Evolutionary conservation across 768 basidiomycete genomes (phyloP).

Genomic region (Hypholoma fasciculare): DNA sequence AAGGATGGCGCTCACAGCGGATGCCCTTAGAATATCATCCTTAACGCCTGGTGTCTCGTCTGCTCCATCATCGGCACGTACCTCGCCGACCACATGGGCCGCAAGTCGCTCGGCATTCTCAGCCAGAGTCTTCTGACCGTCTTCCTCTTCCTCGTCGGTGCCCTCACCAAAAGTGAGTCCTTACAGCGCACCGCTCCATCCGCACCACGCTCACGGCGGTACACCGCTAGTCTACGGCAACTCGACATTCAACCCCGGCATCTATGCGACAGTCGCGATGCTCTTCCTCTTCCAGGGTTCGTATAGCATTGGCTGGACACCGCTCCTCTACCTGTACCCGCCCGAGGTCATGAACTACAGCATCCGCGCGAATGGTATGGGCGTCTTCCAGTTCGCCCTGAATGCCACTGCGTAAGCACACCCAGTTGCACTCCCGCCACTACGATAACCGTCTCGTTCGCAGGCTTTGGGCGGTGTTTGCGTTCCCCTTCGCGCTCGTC

Average conservation of each 20-base stretch:
- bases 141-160: conserved; percentile 18
- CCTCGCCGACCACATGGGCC: conserved; percentile 15
- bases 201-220: no score
- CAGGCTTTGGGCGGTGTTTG: conserved; percentile 13
- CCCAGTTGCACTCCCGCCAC: neutral
- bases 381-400: conserved; percentile 15
- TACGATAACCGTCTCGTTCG: neutral
- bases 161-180: conserved; percentile 13
- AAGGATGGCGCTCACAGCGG: neutral
- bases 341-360: conserved; percentile 17
- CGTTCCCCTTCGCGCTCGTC: conserved; percentile 15
- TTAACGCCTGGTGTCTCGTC: conserved; percentile 18
- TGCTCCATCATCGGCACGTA: conserved; percentile 16
- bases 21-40: conserved; percentile 12
- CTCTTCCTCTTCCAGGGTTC: conserved; percentile 18
- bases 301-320: conserved; percentile 18
- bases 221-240: conserved; percentile 7
- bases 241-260: conserved; percentile 11
- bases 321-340: conserved; percentile 15
- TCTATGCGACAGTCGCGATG: conserved; percentile 16
- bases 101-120: conserved; percentile 15
- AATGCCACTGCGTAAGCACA: conserved; percentile 15
- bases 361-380: conserved; percentile 19
- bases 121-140: conserved; percentile 13
- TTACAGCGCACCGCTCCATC: neutral